A percentile compares a stretch with the other conserved stretches of the same genome.
phyloP scores from a whole-genome alignment of 192 early-diverging fungal species.

The Backusella sp. region DNA sequence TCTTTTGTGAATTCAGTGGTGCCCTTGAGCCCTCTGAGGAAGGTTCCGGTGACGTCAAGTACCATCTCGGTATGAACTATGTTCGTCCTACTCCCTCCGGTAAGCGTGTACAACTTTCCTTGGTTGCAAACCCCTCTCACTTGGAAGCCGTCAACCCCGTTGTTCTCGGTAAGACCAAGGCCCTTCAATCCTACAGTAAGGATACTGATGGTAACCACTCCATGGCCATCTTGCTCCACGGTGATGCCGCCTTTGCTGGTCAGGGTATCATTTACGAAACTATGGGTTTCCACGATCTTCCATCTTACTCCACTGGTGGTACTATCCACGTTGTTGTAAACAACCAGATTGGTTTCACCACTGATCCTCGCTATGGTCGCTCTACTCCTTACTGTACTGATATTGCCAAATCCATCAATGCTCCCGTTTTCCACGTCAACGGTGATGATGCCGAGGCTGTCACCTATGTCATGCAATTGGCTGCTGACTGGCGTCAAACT shows the following conservation, averaged over 20 bases:
- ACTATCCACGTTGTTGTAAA: constrained; percentile 97
- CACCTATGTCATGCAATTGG: constrained; percentile 91
- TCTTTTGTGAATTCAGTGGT: constrained; percentile 98
- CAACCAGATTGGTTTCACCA: constrained; percentile 99
- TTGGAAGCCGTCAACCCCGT: constrained; percentile 98
- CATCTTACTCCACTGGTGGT: constrained; percentile 94
- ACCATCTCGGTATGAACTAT: constrained; percentile 95
- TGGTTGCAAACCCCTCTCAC: constrained; percentile 98
- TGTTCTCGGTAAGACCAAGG: constrained; percentile 97
- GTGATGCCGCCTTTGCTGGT: constrained; percentile 97
- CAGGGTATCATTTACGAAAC: constrained; percentile 99
- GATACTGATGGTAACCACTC: constrained; percentile 80
- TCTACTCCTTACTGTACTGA: constrained; percentile 97
- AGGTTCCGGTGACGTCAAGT: constrained; percentile 96
- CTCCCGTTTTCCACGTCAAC: constrained; percentile 99
- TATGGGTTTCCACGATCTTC: constrained; percentile 92
- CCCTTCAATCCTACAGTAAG: constrained; percentile 91
- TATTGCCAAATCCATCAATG: constrained; percentile 94
- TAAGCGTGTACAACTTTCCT: constrained; percentile 94
- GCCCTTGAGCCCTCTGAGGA: constrained; percentile 83
- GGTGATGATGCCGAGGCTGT: constrained; percentile 98
- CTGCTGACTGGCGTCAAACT: constrained; percentile 92
- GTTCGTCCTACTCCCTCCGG: constrained; percentile 94
- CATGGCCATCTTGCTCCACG: constrained; percentile 94
- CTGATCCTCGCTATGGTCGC: constrained; percentile 92